These are phyloP conservation scores for Primulina eburnea DNA, from an alignment of 257 asterid genomes.

Conservation along the genomic window DNA sequence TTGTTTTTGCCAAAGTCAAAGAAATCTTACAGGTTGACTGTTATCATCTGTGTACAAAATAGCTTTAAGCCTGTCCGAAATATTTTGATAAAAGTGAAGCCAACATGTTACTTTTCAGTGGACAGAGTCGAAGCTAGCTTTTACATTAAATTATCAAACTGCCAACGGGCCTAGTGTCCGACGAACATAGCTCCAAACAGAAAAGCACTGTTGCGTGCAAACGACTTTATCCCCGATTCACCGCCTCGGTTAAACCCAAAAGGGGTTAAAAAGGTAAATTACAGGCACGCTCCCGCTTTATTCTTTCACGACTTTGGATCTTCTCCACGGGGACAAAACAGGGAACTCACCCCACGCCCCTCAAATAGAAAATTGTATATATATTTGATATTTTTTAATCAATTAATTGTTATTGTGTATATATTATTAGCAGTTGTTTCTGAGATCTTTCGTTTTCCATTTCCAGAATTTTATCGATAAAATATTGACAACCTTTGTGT, in stretches of 20 bases:
- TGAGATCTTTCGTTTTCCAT: constrained; percentile 35
- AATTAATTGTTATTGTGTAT: background rate
- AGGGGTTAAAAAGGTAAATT: background rate
- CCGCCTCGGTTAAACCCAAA: constrained; percentile 19
- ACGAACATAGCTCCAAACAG: constrained; percentile 25
- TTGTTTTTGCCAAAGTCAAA: too few species aligned
- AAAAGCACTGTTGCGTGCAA: constrained; percentile 27
- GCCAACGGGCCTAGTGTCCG: background rate
- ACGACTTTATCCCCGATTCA: constrained; percentile 17
- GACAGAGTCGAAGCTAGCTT: too few species aligned
- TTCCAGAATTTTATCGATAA: constrained; percentile 21
- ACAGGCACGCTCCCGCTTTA: constrained; percentile 32
- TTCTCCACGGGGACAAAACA: background rate
- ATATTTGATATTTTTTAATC: too few species aligned
- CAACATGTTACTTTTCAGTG: background rate
- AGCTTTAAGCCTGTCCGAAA: too few species aligned
- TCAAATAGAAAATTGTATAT: too few species aligned
- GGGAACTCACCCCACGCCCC: background rate
- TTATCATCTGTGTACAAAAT: too few species aligned
- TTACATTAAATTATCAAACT: background rate
- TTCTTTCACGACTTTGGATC: background rate
- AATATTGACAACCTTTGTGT: constrained; percentile 16
- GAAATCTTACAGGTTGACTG: too few species aligned
- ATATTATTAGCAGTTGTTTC: background rate
- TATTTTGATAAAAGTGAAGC: background rate